Base-by-base conservation (phyloP, 2,329 filamentous ascomycete species). In the Cercospora sojina region DNA sequence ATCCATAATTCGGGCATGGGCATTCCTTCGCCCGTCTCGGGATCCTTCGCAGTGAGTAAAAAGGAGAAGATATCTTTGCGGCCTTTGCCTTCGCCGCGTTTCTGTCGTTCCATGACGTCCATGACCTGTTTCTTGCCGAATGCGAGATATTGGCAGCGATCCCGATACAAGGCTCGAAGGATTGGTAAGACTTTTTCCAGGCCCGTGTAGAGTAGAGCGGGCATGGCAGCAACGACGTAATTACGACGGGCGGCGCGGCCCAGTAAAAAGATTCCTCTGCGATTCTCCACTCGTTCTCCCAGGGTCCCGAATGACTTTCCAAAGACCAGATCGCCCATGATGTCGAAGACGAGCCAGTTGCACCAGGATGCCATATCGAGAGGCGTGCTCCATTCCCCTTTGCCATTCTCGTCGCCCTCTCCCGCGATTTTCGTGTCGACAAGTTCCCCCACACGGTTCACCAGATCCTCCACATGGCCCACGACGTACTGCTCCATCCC, bases 271-370 rank as follows among this genome's bases (percentile, higher is more conserved):
- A 79, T 80, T 25, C 80, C 79, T 65, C 79, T 77, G 16, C 82
- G 74, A 53, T 73, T 73, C 60, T 74, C 70, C 12, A 70, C 65
- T 56, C 66, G 65, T 2, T 66, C 66, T 2, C 71, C 70, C 1
- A 75, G 67, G 1, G 70, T 75, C n/a, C 70, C 73, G 47, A 75
- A 75, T 0, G 73, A 72, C n/a, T 68, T 65, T 2, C 80, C 80
- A 69, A 83, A 81, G 27, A 78, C 79, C 20, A 83, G 70, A 66
- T 84, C 82, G 12, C 81, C 82, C 80, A 86, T 84, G 64, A 85
- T 80, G 65, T 85, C 83, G 67, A 85, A 82, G 10, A 81, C 79
- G 41, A 84, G 72, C 75, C 79, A 83, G 65, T 80, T 73, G 63
- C 65, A 71, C 71, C 71, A 72, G 16, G 62, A 53, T 12, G 71